Conservation (phyloP, 192 early-diverging fungal species). For the Spinellus fusiger region DNA sequence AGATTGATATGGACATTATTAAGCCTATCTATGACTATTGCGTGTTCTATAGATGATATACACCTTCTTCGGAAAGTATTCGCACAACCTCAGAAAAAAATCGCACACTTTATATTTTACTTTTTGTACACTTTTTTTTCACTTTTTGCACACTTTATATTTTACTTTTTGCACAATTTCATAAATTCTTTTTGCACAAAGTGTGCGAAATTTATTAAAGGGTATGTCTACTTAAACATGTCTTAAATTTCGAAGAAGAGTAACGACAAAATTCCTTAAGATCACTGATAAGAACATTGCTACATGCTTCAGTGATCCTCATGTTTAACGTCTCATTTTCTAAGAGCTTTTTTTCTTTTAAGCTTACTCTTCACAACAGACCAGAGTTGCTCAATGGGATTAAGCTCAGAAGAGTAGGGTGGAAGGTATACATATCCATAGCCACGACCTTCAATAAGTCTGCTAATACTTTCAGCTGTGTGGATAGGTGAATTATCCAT, state of each 20-base stretch:
- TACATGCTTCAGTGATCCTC: slow-evolving; percentile 5
- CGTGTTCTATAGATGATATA: too few relatives aligned
- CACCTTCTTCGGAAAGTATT: too few relatives aligned
- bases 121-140: too few relatives aligned
- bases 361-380: slow-evolving; percentile 11
- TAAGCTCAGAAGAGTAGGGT: slow-evolving; percentile 13
- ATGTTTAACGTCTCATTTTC: not conserved
- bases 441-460: not conserved
- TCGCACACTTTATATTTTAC: too few relatives aligned
- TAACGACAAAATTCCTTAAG: not conserved
- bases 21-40: too few relatives aligned
- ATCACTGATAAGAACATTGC: not conserved
- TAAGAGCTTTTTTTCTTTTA: not conserved
- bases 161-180: too few relatives aligned
- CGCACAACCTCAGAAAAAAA: too few relatives aligned
- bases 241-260: not conserved
- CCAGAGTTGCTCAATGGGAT: slow-evolving; percentile 22
- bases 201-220: too few relatives aligned
- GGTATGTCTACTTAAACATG: not conserved
- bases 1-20: too few relatives aligned
- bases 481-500: slow-evolving; percentile 16
- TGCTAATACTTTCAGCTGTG: not conserved
- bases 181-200: too few relatives aligned
- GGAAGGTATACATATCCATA: slow-evolving; percentile 11
- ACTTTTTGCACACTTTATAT: too few relatives aligned